Evolutionary conservation across 768 basidiomycete genomes (phyloP), one percentile per base, ranked within the genome.

Genomic region (Rhizopogon vulgaris): DNA sequence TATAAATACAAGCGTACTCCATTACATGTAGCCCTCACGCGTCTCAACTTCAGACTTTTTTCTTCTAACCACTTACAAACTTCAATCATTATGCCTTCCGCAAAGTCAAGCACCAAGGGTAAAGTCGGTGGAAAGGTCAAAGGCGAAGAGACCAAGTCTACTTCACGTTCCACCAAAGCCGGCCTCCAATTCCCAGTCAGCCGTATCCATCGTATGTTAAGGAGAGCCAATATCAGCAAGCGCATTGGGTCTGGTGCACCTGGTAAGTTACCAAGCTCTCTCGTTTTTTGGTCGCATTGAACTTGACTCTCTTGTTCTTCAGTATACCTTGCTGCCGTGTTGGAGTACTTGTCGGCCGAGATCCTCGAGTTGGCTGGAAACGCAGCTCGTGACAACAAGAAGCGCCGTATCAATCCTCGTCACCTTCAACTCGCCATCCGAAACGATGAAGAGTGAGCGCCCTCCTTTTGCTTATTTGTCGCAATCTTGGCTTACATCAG

Each of bases 351-450:
- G 55, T 83, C 91, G 38, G 93, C 93, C 41, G 93, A 95, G 69
- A 94, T 95, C 68, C 82, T 95, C 61, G 93, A 95, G 73, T 76
- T 95, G 40, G 92, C 93, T 55, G 93, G 93, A 36, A 89, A 90
- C 52, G 89, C 90, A 34, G 89, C 90, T 39, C 86, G 89, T 52
- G 89, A 88, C 71, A 91, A 91, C 78, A 91, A 90, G 79, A 90
- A 94, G 75, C 87, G 91, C 58, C 91, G 94, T 82, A 94, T 95
- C 63, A 90, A 94, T 25, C 94, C 93, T 41, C 87, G 94, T 70
- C 94, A 96, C 71, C 74, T 95, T 43, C 93, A 96, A 69, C 83
- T 95, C 57, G 93, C 93, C 56, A 93, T 96, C 71, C 83, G 94
- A 48, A 92, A 94, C 68, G 92, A 94, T 56, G 92, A 94, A 70